Evolutionary conservation across 805 yeast species (phyloP).

Genomic region (Candida cerambycidarum): DNA sequence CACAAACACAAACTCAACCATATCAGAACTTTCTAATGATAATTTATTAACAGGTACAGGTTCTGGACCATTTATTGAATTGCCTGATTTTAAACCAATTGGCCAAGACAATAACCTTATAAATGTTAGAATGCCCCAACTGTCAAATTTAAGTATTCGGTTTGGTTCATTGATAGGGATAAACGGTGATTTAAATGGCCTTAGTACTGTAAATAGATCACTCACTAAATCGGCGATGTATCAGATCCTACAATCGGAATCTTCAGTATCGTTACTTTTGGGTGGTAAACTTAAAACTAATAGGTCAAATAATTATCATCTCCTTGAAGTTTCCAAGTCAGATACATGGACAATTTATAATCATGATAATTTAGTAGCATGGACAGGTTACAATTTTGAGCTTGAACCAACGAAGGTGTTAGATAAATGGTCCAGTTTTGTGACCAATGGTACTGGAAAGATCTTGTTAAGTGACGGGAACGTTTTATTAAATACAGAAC

Average conservation of each 20-base stretch:
- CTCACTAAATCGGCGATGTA: constrained; percentile 14
- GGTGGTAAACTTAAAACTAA: constrained; percentile 26
- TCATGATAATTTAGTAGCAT: constrained; percentile 41
- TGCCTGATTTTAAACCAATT: constrained; percentile 41
- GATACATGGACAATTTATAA: constrained; percentile 43
- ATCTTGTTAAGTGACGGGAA: constrained; percentile 41
- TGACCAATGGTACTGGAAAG: constrained; percentile 37
- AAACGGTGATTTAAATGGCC: constrained; percentile 35
- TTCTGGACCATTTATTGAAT: constrained; percentile 45
- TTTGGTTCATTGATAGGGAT: constrained; percentile 41
- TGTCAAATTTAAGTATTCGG: constrained; percentile 19
- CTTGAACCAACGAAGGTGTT: constrained; percentile 18
- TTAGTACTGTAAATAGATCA: constrained; percentile 12
- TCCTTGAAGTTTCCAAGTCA: constrained; percentile 36
- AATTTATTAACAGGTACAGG: constrained; percentile 40
- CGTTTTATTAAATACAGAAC: constrained; percentile 35
- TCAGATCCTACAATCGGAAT: constrained; percentile 15
- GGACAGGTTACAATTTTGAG: constrained; percentile 44
- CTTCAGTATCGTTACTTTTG: constrained; percentile 22
- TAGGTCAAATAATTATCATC: constrained; percentile 31
- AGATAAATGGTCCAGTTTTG: constrained; percentile 25
- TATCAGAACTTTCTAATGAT: constrained; percentile 11
- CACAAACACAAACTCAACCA: not conserved
- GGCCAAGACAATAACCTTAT: constrained; percentile 40
- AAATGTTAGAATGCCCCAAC: constrained; percentile 44